Percentiles rank a stretch among this genome's conserved stretches.
Conservation (phyloP, 2,329 filamentous ascomycete genomes). For the Hypoxylon sp. region DNA sequence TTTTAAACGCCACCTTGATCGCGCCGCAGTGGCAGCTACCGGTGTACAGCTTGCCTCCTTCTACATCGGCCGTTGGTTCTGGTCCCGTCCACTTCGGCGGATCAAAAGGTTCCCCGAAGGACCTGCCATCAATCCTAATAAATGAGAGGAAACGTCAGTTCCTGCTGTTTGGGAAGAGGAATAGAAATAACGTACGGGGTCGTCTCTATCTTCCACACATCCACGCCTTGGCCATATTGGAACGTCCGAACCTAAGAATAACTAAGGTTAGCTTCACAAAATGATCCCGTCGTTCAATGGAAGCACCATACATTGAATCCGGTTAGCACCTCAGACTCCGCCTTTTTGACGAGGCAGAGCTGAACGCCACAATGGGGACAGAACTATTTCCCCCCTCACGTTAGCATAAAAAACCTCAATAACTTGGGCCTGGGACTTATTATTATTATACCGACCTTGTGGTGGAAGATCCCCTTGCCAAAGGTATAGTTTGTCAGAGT, state of each 20-base stretch:
- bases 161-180: too few relatives aligned
- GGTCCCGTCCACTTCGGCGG: slow-evolving; percentile 51
- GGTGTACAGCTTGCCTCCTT: slow-evolving; percentile 53
- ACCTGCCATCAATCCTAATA: slow-evolving; percentile 53
- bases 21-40: slow-evolving; percentile 64
- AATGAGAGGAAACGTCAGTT: too few relatives aligned
- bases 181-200: slow-evolving; percentile 45
- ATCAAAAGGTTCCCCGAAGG: slow-evolving; percentile 47
- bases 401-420: slow-evolving; percentile 8
- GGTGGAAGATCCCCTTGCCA: slow-evolving; percentile 48
- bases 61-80: slow-evolving; percentile 50
- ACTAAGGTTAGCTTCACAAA: too few relatives aligned
- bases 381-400: slow-evolving; percentile 51
- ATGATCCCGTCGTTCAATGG: too few relatives aligned
- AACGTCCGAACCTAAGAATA: slow-evolving; percentile 56
- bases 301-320: slow-evolving; percentile 54
- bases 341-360: slow-evolving; percentile 46
- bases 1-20: slow-evolving; percentile 54
- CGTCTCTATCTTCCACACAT: slow-evolving; percentile 52
- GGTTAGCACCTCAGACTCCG: slow-evolving; percentile 39
- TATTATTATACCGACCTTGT: slow-evolving; percentile 54
- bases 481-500: slow-evolving; percentile 57
- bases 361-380: slow-evolving; percentile 60
- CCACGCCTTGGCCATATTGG: slow-evolving; percentile 51
- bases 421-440: not conserved